These are phyloP conservation scores for Gastrodia elata DNA, from an alignment of 106 monocot species.

Conservation along the genomic window DNA sequence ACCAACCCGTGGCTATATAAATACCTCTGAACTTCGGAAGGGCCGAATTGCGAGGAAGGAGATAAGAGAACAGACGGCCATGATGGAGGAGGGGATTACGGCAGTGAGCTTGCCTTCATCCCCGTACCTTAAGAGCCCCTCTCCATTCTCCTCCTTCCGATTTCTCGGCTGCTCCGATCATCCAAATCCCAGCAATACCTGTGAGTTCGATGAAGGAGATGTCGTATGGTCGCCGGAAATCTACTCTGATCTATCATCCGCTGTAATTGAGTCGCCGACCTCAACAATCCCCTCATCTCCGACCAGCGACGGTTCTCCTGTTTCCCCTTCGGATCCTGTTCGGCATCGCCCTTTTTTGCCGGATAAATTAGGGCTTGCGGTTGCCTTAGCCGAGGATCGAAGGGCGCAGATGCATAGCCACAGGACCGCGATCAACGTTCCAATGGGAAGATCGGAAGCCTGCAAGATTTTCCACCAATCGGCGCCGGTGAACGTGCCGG, in stretches of 20 bases:
- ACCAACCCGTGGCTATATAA: neutral
- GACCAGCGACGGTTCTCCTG: neutral
- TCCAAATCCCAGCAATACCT: neutral
- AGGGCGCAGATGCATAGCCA: neutral
- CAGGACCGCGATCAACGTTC: slow-evolving; percentile 6
- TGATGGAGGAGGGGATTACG: neutral
- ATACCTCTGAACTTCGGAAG: neutral
- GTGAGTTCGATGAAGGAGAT: neutral
- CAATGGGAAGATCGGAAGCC: neutral
- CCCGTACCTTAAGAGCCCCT: neutral
- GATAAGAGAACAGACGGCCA: neutral
- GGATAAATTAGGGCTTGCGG: slow-evolving; percentile 44
- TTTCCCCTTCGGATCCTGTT: neutral
- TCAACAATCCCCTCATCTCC: neutral
- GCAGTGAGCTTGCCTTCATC: neutral
- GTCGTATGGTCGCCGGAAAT: neutral
- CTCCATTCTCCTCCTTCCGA: slow-evolving; percentile 1
- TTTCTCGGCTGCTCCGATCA: neutral
- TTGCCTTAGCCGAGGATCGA: slow-evolving; percentile 27
- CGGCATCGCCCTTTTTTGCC: slow-evolving; percentile 15
- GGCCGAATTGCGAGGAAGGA: neutral
- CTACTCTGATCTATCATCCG: neutral
- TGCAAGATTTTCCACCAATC: slow-evolving; percentile 28
- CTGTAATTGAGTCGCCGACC: neutral
- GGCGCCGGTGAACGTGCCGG: slow-evolving; percentile 63